A percentile compares a stretch with the other conserved stretches of the same genome.
phyloP scores from a whole-genome alignment of 2,329 filamentous ascomycete genomes.

The Colletotrichum sp. region DNA sequence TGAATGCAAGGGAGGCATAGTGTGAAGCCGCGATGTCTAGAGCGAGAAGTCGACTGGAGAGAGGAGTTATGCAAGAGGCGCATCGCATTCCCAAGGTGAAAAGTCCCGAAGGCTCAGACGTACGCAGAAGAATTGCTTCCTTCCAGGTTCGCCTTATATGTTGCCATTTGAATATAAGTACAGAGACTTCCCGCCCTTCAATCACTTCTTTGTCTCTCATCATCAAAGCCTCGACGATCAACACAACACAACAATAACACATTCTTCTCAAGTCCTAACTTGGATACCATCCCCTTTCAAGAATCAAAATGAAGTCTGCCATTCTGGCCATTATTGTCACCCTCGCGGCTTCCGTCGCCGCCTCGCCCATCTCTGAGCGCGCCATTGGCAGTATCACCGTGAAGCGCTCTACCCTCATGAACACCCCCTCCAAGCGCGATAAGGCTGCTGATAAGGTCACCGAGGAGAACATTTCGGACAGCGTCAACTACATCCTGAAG shows the following conservation, averaged over 20 bases:
- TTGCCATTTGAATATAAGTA: not conserved
- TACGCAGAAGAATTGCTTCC: not conserved
- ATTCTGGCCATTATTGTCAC: not conserved
- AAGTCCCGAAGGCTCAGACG: not conserved
- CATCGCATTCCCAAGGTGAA: not conserved
- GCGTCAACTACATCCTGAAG: not conserved
- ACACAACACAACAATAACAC: not conserved
- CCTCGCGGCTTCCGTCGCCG: not conserved
- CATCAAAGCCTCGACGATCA: not conserved
- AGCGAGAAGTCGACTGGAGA: not conserved
- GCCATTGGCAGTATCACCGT: not conserved
- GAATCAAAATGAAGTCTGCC: not conserved
- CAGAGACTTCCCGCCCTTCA: not conserved
- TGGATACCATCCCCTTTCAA: not conserved
- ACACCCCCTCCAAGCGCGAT: not conserved
- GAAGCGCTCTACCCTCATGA: not conserved
- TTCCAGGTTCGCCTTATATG: not conserved
- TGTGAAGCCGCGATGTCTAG: not conserved
- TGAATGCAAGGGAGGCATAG: not conserved
- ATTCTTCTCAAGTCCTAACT: not conserved
- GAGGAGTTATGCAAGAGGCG: not conserved
- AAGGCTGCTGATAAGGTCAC: not conserved
- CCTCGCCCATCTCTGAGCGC: not conserved
- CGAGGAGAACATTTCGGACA: not conserved
- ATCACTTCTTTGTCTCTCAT: not conserved